Evolutionary conservation across 2,329 filamentous ascomycete species (phyloP).

Genomic region (Stagonosporopsis cucurbitacearum): DNA sequence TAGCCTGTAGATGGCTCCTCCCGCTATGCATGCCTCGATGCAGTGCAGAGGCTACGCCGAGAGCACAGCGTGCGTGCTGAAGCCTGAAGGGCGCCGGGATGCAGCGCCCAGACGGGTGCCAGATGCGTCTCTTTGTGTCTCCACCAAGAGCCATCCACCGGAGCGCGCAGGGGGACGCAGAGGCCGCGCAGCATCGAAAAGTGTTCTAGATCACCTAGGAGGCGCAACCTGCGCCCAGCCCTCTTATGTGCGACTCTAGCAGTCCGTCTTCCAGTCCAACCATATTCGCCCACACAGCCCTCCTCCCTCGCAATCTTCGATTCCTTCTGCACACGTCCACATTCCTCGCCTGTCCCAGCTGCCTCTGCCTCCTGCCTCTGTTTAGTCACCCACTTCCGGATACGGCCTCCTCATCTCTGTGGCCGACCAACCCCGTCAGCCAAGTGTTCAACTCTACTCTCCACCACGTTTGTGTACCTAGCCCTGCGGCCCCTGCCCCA

Average conservation of each 20-base stretch:
- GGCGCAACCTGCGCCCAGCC: conserved; percentile 31
- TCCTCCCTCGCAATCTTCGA: conserved; percentile 36
- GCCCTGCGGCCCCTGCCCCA: too few relatives aligned
- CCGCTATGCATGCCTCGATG: background rate
- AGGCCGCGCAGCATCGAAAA: conserved; percentile 33
- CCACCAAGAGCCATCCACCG: conserved; percentile 13
- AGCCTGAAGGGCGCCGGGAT: conserved; percentile 2
- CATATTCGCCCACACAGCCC: conserved; percentile 32
- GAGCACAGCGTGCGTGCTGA: background rate
- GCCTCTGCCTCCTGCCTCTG: conserved; percentile 20
- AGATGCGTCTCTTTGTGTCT: conserved; percentile 22
- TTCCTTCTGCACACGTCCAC: conserved; percentile 29
- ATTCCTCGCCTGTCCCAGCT: conserved; percentile 32
- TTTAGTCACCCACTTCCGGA: conserved; percentile 32
- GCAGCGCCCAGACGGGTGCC: conserved; percentile 7
- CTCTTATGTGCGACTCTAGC: conserved; percentile 36
- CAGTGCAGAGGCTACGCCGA: background rate
- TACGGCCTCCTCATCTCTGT: conserved; percentile 26
- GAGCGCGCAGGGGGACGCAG: conserved; percentile 27
- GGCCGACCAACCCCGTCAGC: conserved; percentile 27
- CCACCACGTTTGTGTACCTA: conserved; percentile 15
- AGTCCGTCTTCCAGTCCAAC: conserved; percentile 33
- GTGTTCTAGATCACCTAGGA: conserved; percentile 44
- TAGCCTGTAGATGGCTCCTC: background rate
- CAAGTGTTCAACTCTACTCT: conserved; percentile 19